phyloP scores from a whole-genome alignment of 2,329 filamentous ascomycete species.

The Cercospora sesami region DNA sequence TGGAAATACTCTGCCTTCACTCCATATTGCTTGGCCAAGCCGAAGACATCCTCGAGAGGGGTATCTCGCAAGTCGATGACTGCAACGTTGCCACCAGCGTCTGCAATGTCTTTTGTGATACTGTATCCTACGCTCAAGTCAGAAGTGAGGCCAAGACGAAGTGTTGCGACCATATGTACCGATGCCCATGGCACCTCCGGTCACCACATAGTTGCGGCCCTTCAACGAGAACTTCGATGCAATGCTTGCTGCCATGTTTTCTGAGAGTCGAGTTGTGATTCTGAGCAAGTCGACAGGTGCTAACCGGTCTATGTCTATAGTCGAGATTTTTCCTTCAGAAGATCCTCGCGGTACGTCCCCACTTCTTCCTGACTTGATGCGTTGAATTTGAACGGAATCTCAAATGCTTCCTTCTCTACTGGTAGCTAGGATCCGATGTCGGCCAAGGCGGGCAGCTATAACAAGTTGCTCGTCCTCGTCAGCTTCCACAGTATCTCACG shows the following conservation, averaged over 20 bases:
- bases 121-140: slow-evolving; percentile 22
- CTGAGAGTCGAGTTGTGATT: not conserved
- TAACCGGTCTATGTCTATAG: not conserved
- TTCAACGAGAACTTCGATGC: slow-evolving; percentile 29
- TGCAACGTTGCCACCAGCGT: slow-evolving; percentile 53
- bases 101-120: slow-evolving; percentile 33
- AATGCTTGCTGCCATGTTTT: slow-evolving; percentile 17
- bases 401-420: not conserved
- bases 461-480: not conserved
- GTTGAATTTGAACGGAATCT: not conserved
- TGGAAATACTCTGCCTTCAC: slow-evolving; percentile 52
- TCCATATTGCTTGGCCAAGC: slow-evolving; percentile 55
- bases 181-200: slow-evolving; percentile 34
- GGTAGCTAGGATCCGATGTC: slow-evolving; percentile 6
- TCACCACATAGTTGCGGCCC: slow-evolving; percentile 32
- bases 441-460: slow-evolving; percentile 1
- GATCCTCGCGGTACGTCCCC: not conserved
- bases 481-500: not conserved
- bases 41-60: slow-evolving; percentile 32
- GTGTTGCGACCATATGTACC: slow-evolving; percentile 8
- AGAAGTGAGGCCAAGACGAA: not conserved
- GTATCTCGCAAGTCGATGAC: slow-evolving; percentile 58
- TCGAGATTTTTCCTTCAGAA: not conserved
- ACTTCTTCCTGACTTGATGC: not conserved
- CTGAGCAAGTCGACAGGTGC: not conserved